These are phyloP conservation scores for Caryopteris hybrid DNA, from an alignment of 305 asterid genomes.

Conservation along the genomic window DNA sequence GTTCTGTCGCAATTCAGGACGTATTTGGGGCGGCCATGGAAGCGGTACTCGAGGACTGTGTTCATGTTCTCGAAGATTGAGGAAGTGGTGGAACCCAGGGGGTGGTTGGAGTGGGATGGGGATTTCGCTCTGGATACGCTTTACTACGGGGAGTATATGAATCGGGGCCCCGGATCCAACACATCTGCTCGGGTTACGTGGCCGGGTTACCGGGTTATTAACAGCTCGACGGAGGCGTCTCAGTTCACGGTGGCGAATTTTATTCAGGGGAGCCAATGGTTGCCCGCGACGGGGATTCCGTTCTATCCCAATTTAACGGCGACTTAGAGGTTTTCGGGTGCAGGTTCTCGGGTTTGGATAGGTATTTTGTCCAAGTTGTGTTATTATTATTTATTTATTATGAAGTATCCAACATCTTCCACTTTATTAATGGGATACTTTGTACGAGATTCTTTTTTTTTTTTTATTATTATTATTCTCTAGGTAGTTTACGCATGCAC, in stretches of 20 bases:
- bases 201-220: slow-evolving; percentile 77
- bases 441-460: too few relatives aligned
- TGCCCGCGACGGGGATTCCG: slow-evolving; percentile 47
- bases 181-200: slow-evolving; percentile 65
- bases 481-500: too few relatives aligned
- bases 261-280: slow-evolving; percentile 63
- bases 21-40: slow-evolving; percentile 92
- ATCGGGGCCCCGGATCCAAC: slow-evolving; percentile 85
- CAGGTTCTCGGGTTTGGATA: not conserved
- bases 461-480: too few relatives aligned
- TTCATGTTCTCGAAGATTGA: slow-evolving; percentile 48
- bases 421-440: too few relatives aligned
- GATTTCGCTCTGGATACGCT: slow-evolving; percentile 50
- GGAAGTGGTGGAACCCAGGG: slow-evolving; percentile 49
- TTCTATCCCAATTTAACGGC: slow-evolving; percentile 65
- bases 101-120: slow-evolving; percentile 79
- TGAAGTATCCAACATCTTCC: too few relatives aligned
- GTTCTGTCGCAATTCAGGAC: slow-evolving; percentile 49
- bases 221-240: slow-evolving; percentile 52
- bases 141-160: slow-evolving; percentile 76
- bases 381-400: too few relatives aligned
- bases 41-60: slow-evolving; percentile 65
- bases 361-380: not conserved
- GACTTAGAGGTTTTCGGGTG: not conserved
- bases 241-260: slow-evolving; percentile 67